Conservation (phyloP, 176 grass and related monocot species). For the Oryza coarctata region DNA sequence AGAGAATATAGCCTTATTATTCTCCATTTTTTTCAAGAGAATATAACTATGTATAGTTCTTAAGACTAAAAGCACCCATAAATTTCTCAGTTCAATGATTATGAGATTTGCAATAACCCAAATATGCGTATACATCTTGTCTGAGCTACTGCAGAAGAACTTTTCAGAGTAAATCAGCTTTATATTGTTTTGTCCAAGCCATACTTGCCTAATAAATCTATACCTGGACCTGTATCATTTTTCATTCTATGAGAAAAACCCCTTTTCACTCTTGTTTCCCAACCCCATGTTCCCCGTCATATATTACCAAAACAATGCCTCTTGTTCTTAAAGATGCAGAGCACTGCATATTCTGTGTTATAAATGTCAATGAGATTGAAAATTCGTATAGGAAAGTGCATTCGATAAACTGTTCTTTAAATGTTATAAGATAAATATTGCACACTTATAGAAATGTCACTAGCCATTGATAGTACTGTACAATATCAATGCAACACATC, state of each 20-base stretch:
- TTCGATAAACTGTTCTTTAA: neutral
- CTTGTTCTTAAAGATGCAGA: neutral
- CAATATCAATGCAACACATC: neutral
- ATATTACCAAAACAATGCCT: neutral
- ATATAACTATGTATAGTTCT: too few relatives aligned
- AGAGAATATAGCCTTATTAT: slow-evolving; percentile 1
- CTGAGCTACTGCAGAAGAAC: neutral
- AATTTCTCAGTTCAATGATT: neutral
- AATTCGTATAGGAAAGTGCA: neutral
- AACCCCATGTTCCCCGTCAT: neutral
- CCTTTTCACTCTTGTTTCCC: neutral
- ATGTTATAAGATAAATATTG: neutral
- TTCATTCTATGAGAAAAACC: neutral
- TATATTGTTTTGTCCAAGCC: neutral
- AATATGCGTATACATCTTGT: neutral
- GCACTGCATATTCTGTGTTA: neutral
- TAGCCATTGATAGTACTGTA: neutral
- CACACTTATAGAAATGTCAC: neutral
- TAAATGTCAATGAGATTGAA: neutral
- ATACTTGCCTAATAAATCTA: neutral
- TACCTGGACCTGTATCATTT: neutral
- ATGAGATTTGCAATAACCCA: neutral
- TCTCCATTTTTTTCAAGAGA: neutral
- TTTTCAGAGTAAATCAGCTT: neutral
- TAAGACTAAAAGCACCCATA: neutral